Conservation (phyloP, 2,329 filamentous ascomycete genomes). For the Colletotrichum magnum region DNA sequence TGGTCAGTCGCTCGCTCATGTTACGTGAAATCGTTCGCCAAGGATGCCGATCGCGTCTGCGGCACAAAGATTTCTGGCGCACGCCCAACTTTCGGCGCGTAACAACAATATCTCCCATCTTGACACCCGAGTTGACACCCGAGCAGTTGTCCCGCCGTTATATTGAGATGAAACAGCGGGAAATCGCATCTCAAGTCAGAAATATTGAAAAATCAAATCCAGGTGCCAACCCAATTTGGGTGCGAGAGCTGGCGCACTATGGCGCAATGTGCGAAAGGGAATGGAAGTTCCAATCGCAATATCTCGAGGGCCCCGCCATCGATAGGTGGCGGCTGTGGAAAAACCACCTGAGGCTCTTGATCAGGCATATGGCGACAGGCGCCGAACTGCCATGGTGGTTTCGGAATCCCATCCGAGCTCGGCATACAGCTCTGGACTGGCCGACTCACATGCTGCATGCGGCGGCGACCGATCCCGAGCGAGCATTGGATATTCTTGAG, state of each 20-base stretch:
- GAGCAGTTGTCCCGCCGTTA: no score
- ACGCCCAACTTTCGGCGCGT: no score
- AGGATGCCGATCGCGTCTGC: no score
- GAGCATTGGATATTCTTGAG: constrained; percentile 50
- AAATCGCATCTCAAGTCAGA: no score
- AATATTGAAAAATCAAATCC: no score
- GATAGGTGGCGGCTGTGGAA: background rate
- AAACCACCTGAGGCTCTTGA: background rate
- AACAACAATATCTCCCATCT: no score
- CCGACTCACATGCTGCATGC: constrained; percentile 53
- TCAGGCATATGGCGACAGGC: background rate
- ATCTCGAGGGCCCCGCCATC: background rate
- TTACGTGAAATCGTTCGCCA: no score
- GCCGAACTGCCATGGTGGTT: background rate
- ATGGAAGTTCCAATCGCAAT: background rate
- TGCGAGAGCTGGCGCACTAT: background rate
- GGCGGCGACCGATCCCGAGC: constrained; percentile 50
- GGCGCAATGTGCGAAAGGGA: background rate
- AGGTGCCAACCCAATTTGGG: background rate
- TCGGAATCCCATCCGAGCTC: background rate
- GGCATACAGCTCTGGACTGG: constrained; percentile 44
- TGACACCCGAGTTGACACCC: no score
- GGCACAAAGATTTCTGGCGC: no score
- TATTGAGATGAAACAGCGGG: no score
- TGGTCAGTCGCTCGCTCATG: no score